phyloP scores from a whole-genome alignment of 495 filamentous ascomycete genomes.

The Viridothelium virens region DNA sequence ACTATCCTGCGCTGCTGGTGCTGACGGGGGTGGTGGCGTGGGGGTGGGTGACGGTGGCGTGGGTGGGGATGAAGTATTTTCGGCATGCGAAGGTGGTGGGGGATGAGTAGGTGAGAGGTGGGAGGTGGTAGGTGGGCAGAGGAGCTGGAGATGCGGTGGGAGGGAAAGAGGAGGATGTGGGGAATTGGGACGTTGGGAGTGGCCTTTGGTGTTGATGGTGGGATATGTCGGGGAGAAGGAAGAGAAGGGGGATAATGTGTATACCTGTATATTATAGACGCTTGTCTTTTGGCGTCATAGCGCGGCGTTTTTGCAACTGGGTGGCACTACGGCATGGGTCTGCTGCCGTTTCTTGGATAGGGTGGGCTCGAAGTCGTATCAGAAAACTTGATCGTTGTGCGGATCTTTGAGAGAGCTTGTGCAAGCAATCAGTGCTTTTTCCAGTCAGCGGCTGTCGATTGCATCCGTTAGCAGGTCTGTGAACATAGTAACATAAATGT shows the following conservation, averaged over 20 bases:
- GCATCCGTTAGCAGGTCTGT: too few species aligned
- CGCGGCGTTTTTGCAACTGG: not conserved
- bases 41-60: conserved; percentile 96
- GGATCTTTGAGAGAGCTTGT: too few species aligned
- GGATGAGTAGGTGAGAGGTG: conserved; percentile 19
- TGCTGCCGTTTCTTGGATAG: not conserved
- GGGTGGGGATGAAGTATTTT: conserved; percentile 99
- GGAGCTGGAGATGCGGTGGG: too few species aligned
- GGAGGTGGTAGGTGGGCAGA: not conserved
- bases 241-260: not conserved
- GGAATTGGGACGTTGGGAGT: not conserved
- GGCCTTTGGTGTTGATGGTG: not conserved
- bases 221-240: not conserved
- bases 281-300: not conserved
- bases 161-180: too few species aligned
- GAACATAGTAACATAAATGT: too few species aligned
- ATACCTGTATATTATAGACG: not conserved
- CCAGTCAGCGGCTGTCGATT: too few species aligned
- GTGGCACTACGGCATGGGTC: too few species aligned
- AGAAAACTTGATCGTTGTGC: too few species aligned
- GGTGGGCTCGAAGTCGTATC: not conserved
- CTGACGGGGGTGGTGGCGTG: conserved; percentile 93
- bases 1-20: conserved; percentile 91
- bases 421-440: too few species aligned
- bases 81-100: conserved; percentile 79